These are phyloP conservation scores for Sclerotinia sclerotiorum DNA, from an alignment of 2,329 filamentous ascomycete species.

Conservation along the genomic window DNA sequence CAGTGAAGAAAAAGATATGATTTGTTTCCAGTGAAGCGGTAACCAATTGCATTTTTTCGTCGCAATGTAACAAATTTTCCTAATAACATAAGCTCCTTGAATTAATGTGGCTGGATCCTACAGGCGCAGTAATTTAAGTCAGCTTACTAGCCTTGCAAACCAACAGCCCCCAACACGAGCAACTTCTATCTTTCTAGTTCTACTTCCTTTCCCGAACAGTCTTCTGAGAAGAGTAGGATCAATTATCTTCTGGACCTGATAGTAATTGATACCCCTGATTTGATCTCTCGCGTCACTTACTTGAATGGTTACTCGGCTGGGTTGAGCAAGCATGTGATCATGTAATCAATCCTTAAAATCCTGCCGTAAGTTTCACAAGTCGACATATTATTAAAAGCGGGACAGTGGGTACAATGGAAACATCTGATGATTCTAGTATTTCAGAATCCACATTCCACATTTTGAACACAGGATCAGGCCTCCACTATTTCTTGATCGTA, in stretches of 20 bases:
- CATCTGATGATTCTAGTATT: background rate
- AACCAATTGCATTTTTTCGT: background rate
- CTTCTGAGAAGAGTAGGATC: background rate
- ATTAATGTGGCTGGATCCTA: constrained; percentile 3
- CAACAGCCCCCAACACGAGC: constrained; percentile 2
- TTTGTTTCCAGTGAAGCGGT: constrained; percentile 8
- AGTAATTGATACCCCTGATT: too few species aligned
- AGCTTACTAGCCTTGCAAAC: background rate
- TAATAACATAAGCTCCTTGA: background rate
- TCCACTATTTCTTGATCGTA: background rate
- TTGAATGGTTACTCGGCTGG: background rate
- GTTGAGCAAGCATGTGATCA: background rate
- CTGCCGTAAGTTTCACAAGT: background rate
- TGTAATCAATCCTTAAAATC: background rate
- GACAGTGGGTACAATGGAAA: background rate
- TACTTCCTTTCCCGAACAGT: background rate
- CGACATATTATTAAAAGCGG: background rate
- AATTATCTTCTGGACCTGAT: too few species aligned
- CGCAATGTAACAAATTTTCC: too few species aligned
- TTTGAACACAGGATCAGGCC: background rate
- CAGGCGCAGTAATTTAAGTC: constrained; percentile 10
- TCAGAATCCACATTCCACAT: background rate
- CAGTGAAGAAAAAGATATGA: background rate
- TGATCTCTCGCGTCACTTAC: background rate
- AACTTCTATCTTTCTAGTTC: background rate